Evolutionary conservation across 2,329 filamentous ascomycete species (phyloP).

Genomic region (Trichoderma polysporum): DNA sequence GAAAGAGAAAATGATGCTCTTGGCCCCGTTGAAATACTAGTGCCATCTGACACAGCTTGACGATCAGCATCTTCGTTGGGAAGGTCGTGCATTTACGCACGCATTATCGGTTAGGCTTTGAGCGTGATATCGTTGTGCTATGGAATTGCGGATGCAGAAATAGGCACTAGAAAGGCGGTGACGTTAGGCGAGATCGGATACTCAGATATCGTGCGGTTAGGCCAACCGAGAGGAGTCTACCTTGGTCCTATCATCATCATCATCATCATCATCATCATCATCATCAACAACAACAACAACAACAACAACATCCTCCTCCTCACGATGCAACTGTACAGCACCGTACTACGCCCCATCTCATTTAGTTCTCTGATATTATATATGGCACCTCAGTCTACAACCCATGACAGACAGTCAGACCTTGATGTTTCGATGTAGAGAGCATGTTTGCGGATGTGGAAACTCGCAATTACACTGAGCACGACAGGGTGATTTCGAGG

Average conservation of each 20-base stretch:
- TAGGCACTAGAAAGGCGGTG: not conserved
- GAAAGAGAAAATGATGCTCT: not conserved
- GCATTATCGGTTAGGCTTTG: not conserved
- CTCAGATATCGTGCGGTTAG: not conserved
- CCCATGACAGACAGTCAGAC: constrained; percentile 2
- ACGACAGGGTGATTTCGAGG: not conserved
- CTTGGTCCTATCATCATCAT: not conserved
- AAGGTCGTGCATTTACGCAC: not conserved
- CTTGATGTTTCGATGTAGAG: not conserved
- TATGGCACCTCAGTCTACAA: not conserved
- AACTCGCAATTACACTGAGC: not conserved
- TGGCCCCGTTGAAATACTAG: not conserved
- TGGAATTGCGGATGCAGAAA: not conserved
- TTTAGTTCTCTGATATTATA: not conserved
- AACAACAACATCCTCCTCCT: too few species aligned
- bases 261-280: too few species aligned
- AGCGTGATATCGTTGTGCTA: not conserved
- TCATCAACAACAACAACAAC: not conserved
- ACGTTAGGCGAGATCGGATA: not conserved
- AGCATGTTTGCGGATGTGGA: not conserved
- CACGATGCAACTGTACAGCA: not conserved
- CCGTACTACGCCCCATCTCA: not conserved
- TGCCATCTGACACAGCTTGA: not conserved
- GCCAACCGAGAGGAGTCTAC: not conserved
- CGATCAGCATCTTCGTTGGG: not conserved